These are phyloP conservation scores for Ilex asprella DNA, from an alignment of 257 asterid genomes.

Conservation along the genomic window DNA sequence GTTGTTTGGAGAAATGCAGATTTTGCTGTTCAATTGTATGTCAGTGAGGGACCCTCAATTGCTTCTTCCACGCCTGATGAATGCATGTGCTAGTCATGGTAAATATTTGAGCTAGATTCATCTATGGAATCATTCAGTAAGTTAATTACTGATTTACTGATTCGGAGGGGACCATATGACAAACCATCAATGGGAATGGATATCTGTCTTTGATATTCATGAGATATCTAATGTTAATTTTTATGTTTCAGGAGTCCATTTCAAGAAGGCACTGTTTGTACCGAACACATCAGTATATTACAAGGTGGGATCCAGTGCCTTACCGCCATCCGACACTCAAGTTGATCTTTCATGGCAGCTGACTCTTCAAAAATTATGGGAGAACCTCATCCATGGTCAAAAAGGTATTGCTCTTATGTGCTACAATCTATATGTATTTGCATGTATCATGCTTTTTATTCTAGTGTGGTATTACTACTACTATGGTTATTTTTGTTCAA, in stretches of 20 bases:
- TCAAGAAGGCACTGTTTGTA: conserved; percentile 84
- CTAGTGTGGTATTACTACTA: too few species aligned
- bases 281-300: conserved; percentile 84
- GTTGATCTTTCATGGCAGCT: conserved; percentile 91
- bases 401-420: conserved; percentile 35
- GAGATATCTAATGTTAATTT: too few species aligned
- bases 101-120: conserved; percentile 19
- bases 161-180: too few species aligned
- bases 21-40: conserved; percentile 94
- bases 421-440: too few species aligned
- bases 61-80: conserved; percentile 78
- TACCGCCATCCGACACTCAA: conserved; percentile 49
- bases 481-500: too few species aligned
- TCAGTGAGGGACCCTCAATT: conserved; percentile 90
- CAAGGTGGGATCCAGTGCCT: conserved; percentile 63
- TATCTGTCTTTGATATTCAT: too few species aligned
- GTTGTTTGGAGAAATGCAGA: conserved; percentile 43
- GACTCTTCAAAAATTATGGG: conserved; percentile 84
- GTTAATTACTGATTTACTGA: too few species aligned
- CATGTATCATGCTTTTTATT: too few species aligned
- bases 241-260: conserved; percentile 61
- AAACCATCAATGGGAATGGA: too few species aligned
- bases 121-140: too few species aligned
- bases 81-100: conserved; percentile 79
- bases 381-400: conserved; percentile 50